Evolutionary conservation across 345 rosid genomes (phyloP), one percentile per base, ranked within the genome.

Genomic region (Aethionema arabicum): DNA sequence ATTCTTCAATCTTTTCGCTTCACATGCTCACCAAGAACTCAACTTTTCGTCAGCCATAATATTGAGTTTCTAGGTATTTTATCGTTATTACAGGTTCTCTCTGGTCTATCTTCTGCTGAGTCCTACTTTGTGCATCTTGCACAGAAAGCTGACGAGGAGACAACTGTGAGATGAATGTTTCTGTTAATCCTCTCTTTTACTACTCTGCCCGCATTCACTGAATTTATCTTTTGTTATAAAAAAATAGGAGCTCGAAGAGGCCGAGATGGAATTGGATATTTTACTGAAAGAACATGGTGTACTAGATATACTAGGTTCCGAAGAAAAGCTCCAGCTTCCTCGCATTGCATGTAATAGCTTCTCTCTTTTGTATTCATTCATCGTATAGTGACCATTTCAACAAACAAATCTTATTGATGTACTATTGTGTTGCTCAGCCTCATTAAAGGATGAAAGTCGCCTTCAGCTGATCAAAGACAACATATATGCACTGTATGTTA

Each of bases 381-480:
- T 16, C 11, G 51, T 8, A 35, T n/a, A 33, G 39, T 59, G 31
- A 52, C 27, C 39, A 53, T 45, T 21, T 46, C 13, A 44, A 33
- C 47, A 46, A 7, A 51, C 32, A 6, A 55, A 63, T 45, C 13
- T 35, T 14, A 54, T 29, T 40, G 61, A 41, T 40, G 13, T 41
- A 56, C n/a, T n/a, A 40, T 62, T 57, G 30, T 32, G 7, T 60
- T 77, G 14, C 64, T 47, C 85, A 85, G 96, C 61, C 63, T 54
- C 83, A 38, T 55, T 55, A 58, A 70, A 70, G 70, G 78, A 79
- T 52, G 79, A 61, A 44, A 75, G 72, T 48, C 84, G 80, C 54
- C 89, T 88, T 70, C 86, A 78, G 74, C 79, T 79, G 70, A 82
- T 88, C 76, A 88, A 85, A 77, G 79, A 82, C 70, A 71, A 54